Conservation (phyloP, 768 basidiomycete genomes). For the Lentinula raphanica region DNA sequence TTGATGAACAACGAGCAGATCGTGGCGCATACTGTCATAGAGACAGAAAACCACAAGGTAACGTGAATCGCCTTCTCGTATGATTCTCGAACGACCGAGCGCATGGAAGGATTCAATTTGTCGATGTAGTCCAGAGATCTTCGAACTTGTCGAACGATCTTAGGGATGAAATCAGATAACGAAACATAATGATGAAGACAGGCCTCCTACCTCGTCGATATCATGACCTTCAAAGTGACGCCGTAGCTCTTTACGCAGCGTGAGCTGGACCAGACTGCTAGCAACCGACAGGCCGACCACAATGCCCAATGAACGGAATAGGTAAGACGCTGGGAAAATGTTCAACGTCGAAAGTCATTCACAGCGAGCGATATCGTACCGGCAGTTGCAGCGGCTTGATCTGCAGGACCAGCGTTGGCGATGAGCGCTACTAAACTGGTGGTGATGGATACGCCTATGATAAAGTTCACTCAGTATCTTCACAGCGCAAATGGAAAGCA, state of each 20-base stretch:
- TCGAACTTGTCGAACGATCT: not conserved
- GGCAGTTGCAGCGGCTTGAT: slow-evolving; percentile 33
- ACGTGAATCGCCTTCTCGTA: slow-evolving; percentile 37
- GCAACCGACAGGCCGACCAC: not conserved
- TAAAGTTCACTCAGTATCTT: too few relatives aligned
- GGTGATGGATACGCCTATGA: slow-evolving; percentile 15
- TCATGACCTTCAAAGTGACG: not conserved
- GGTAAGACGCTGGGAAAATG: not conserved
- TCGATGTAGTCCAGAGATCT: not conserved
- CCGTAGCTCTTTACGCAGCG: not conserved
- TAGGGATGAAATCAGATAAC: not conserved
- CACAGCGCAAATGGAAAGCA: too few relatives aligned
- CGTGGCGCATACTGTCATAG: slow-evolving; percentile 33
- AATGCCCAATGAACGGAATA: not conserved
- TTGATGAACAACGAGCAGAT: slow-evolving; percentile 46
- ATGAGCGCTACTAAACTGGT: slow-evolving; percentile 30
- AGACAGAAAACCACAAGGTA: slow-evolving; percentile 42
- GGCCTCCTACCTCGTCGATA: not conserved
- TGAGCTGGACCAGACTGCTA: not conserved
- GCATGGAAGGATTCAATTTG: not conserved
- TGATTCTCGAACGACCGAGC: not conserved
- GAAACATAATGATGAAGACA: not conserved
- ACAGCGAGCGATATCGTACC: slow-evolving; percentile 7
- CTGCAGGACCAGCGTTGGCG: slow-evolving; percentile 26
- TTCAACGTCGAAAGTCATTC: not conserved